Conservation (phyloP, 805 yeast genomes). For the Priceomyces castillae region DNA sequence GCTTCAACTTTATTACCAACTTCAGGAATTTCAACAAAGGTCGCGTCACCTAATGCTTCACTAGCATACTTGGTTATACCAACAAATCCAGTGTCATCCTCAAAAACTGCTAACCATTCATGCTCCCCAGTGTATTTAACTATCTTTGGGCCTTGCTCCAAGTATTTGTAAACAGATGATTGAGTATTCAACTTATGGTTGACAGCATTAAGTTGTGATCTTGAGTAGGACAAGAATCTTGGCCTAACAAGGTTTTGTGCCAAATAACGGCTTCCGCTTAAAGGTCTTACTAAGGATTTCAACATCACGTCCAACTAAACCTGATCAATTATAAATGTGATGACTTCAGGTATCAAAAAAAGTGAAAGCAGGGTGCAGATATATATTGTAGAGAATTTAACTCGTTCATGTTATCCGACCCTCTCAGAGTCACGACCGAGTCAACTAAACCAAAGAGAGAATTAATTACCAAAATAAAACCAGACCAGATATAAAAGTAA, state of each 20-base stretch:
- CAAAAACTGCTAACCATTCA: constrained; percentile 90
- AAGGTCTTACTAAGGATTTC: constrained; percentile 1
- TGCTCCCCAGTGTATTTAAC: constrained; percentile 83
- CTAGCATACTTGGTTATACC: constrained; percentile 96
- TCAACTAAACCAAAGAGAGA: neutral
- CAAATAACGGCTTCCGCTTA: neutral
- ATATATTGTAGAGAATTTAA: neutral
- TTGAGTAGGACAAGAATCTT: constrained; percentile 9
- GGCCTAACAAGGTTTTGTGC: neutral
- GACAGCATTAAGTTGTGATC: constrained; percentile 25
- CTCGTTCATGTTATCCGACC: neutral
- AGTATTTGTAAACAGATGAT: constrained; percentile 39
- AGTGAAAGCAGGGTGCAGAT: neutral
- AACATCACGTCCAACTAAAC: neutral
- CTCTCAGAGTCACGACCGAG: constrained; percentile 6
- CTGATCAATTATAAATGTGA: neutral
- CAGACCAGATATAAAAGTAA: too few relatives aligned
- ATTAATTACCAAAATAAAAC: too few relatives aligned
- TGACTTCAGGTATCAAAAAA: neutral
- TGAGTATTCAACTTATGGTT: constrained; percentile 36
- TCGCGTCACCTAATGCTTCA: constrained; percentile 95
- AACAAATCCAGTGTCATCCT: constrained; percentile 76
- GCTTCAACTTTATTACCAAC: constrained; percentile 56
- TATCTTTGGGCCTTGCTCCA: constrained; percentile 41
- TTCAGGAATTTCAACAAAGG: constrained; percentile 87